These are phyloP conservation scores for Dysphania ambrosioides DNA, from an alignment of 148 eudicot genomes.

Conservation along the genomic window DNA sequence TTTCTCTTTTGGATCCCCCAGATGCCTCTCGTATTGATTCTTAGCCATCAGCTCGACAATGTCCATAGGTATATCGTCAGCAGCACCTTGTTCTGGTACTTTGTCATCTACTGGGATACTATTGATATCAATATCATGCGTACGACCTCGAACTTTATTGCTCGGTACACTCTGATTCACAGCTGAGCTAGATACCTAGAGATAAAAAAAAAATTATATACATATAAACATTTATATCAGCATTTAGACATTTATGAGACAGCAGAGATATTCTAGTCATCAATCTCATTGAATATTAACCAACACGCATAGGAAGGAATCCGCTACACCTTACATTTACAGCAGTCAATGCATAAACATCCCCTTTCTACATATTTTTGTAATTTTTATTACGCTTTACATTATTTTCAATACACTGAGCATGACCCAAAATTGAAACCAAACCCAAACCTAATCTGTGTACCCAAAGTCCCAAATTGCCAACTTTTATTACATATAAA, in stretches of 20 bases:
- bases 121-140: conserved; percentile 28
- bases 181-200: conserved; percentile 13
- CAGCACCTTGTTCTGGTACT: conserved; percentile 22
- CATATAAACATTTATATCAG: too few species aligned
- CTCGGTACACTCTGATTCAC: conserved; percentile 18
- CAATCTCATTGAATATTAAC: background rate
- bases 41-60: conserved; percentile 68
- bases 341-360: background rate
- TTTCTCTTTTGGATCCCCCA: conserved; percentile 27
- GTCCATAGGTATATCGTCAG: conserved; percentile 73
- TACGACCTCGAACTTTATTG: conserved; percentile 34
- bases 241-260: background rate
- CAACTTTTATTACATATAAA: background rate
- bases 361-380: background rate
- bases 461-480: background rate
- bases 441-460: background rate
- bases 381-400: background rate
- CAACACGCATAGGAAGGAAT: background rate
- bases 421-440: background rate
- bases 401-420: background rate
- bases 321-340: background rate
- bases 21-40: conserved; percentile 52
- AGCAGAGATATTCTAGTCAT: background rate
- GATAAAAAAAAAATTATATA: background rate
- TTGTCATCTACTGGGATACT: conserved; percentile 34